These are phyloP conservation scores for Fragilaria crotonensis DNA, from an alignment of 108 stramenopile genomes.

Conservation along the genomic window DNA sequence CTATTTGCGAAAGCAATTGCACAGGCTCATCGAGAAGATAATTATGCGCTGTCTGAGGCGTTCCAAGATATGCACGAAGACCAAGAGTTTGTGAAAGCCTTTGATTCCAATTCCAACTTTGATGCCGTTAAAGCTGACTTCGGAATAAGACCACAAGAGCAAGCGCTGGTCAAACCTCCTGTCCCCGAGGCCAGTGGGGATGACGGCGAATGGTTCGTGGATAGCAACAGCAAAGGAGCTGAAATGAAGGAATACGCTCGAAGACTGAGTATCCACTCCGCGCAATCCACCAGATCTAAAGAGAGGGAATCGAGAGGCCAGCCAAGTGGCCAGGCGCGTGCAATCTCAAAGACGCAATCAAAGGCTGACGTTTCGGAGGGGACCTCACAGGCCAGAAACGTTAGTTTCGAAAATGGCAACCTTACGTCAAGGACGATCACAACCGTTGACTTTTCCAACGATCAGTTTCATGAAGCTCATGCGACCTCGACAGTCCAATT, in stretches of 20 bases:
- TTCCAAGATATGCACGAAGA: neutral
- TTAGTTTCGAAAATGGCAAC: too few species aligned
- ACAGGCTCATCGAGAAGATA: neutral
- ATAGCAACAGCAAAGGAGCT: neutral
- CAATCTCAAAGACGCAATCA: too few species aligned
- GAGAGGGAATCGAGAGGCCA: too few species aligned
- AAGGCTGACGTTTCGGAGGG: too few species aligned
- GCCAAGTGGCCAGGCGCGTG: too few species aligned
- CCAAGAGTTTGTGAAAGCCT: neutral
- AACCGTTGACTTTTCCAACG: too few species aligned
- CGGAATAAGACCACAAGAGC: neutral
- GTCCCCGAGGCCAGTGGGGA: neutral
- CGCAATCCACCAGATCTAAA: too few species aligned
- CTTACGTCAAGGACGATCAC: too few species aligned
- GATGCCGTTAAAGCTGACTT: neutral
- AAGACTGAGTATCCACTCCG: too few species aligned
- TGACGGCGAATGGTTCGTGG: neutral
- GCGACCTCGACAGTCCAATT: too few species aligned
- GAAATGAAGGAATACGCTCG: neutral
- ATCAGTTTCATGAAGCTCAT: too few species aligned
- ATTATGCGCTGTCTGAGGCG: neutral
- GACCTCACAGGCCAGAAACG: too few species aligned
- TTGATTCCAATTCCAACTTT: neutral
- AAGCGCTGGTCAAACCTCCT: neutral
- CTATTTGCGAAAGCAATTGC: neutral